Evolutionary conservation across 2,329 filamentous ascomycete species (phyloP).

Genomic region (Cercospora nicotianae): DNA sequence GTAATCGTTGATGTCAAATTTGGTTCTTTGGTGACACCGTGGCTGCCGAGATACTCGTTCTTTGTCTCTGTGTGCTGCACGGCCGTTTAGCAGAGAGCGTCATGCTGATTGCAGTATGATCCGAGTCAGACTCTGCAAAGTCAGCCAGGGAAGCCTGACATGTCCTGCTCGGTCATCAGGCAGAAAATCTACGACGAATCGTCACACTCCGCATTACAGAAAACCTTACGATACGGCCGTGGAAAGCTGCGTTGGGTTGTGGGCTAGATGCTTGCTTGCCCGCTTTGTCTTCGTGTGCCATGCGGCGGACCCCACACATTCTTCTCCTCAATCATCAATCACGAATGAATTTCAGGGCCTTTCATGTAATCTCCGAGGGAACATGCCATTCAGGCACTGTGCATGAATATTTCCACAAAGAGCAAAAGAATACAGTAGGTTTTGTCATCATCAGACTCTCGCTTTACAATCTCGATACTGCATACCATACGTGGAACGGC

Average conservation of each 20-base stretch:
- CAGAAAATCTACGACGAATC: not conserved
- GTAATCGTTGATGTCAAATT: not conserved
- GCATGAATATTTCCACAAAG: not conserved
- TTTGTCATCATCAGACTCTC: not conserved
- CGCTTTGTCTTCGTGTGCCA: not conserved
- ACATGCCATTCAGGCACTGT: not conserved
- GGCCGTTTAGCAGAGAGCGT: not conserved
- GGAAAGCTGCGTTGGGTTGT: not conserved
- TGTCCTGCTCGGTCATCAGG: not conserved
- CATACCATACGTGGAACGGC: not conserved
- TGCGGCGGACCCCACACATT: not conserved
- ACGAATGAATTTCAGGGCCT: not conserved
- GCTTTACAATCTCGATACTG: not conserved
- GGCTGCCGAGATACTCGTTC: not conserved
- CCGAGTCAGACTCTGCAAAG: not conserved
- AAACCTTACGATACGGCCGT: not conserved
- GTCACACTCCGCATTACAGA: not conserved
- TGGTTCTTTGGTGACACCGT: not conserved
- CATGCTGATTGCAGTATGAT: not conserved
- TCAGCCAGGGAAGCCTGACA: not conserved
- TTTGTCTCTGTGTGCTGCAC: not conserved
- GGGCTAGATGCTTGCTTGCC: not conserved
- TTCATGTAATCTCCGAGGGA: not conserved
- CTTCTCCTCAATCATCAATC: not conserved
- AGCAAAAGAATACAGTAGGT: not conserved